A percentile compares a stretch with the other conserved stretches of the same genome.
phyloP scores from a whole-genome alignment of 257 asterid species.

The Handroanthus guayacan region DNA sequence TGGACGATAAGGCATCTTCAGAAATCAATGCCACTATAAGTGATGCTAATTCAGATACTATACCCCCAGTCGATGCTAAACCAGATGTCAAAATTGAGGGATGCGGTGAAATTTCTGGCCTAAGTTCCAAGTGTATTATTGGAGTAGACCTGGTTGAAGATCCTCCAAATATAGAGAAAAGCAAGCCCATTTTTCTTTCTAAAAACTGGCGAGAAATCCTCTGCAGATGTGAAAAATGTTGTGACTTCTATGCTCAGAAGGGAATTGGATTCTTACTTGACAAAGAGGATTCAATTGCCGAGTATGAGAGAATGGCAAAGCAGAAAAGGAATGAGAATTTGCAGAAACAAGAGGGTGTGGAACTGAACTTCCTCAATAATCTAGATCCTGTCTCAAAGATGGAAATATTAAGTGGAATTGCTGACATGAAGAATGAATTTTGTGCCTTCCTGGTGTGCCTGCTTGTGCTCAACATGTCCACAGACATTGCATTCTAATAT shows the following conservation, averaged over 20 bases:
- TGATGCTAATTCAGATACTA: too few species aligned
- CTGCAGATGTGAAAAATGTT: constrained; percentile 61
- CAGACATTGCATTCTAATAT: neutral
- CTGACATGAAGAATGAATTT: constrained; percentile 71
- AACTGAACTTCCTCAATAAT: constrained; percentile 53
- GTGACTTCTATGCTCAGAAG: constrained; percentile 53
- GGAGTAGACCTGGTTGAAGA: constrained; percentile 52
- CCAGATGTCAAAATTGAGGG: neutral
- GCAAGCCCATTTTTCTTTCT: constrained; percentile 57
- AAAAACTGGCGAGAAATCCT: constrained; percentile 64
- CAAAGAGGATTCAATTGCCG: constrained; percentile 68
- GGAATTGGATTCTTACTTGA: constrained; percentile 60
- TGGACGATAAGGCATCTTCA: constrained; percentile 49
- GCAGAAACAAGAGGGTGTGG: constrained; percentile 58
- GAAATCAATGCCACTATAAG: constrained; percentile 39
- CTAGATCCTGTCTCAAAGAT: constrained; percentile 61
- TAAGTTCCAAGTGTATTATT: constrained; percentile 47
- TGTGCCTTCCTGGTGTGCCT: constrained; percentile 53
- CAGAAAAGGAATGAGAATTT: constrained; percentile 59
- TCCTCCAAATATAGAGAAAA: constrained; percentile 35
- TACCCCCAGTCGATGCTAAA: neutral
- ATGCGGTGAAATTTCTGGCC: constrained; percentile 40
- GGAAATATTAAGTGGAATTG: constrained; percentile 63
- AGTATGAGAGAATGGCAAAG: constrained; percentile 65
- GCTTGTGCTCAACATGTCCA: neutral